A percentile compares a stretch with the other conserved stretches of the same genome.
Conservation (phyloP, 306 rosid species). For the Glycine soja region DNA sequence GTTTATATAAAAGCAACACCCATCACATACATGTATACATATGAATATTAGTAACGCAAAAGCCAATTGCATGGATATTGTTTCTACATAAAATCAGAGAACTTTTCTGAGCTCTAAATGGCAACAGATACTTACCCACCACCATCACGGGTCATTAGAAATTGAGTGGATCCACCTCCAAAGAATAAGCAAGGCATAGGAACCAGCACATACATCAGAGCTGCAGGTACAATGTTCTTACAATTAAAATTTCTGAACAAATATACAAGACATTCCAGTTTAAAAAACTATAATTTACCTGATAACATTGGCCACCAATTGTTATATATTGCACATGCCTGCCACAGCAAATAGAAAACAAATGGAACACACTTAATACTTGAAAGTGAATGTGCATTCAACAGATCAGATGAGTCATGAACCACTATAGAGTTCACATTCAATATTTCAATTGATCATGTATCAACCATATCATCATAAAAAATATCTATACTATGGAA, state of each 20-base stretch:
- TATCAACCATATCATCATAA: too few species aligned
- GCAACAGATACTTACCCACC: constrained; percentile 52
- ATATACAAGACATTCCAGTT: constrained; percentile 30
- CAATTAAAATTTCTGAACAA: constrained; percentile 23
- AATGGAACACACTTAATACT: constrained; percentile 8
- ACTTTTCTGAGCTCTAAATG: constrained; percentile 18
- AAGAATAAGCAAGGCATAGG: constrained; percentile 99
- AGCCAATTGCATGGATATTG: not conserved
- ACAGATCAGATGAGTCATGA: constrained; percentile 7
- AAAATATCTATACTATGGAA: too few species aligned
- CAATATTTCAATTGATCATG: not conserved
- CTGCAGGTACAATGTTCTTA: constrained; percentile 56
- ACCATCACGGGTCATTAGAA: constrained; percentile 76
- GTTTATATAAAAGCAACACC: not conserved
- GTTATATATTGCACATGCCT: constrained; percentile 95
- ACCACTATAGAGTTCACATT: constrained; percentile 26
- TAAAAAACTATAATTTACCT: constrained; percentile 59
- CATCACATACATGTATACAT: not conserved
- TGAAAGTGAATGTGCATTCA: constrained; percentile 24
- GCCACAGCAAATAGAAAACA: constrained; percentile 43
- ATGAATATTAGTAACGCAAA: constrained; percentile 18
- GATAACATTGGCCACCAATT: constrained; percentile 99
- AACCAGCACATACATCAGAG: constrained; percentile 87
- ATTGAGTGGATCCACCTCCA: constrained; percentile 92
- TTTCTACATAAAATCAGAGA: constrained; percentile 19